Percentiles rank a stretch among this genome's conserved stretches.
Conservation (phyloP, 768 basidiomycete genomes). For the Russula ochroleuca region DNA sequence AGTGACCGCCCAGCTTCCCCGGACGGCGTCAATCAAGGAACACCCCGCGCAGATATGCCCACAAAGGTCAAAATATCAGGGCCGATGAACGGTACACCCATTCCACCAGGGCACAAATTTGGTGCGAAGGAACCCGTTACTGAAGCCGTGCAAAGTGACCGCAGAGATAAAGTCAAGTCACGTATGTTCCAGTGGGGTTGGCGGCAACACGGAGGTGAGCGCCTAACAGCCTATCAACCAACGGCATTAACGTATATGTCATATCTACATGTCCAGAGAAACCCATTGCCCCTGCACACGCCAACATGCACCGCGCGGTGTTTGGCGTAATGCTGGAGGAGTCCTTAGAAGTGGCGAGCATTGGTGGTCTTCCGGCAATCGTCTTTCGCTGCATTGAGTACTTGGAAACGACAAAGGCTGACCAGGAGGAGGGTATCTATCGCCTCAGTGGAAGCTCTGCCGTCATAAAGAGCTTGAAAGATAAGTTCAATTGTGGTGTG, state of each 20-base stretch:
- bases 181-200: constrained; percentile 87
- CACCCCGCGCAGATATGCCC: constrained; percentile 44
- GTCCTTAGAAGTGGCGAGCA: constrained; percentile 81
- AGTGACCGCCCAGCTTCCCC: constrained; percentile 37
- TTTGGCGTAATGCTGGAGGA: constrained; percentile 88
- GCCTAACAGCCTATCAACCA: neutral
- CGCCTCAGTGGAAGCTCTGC: constrained; percentile 91
- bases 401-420: constrained; percentile 88
- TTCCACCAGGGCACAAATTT: constrained; percentile 89
- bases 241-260: constrained; percentile 17
- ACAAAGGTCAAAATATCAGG: constrained; percentile 84
- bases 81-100: constrained; percentile 78
- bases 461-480: constrained; percentile 89
- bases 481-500: constrained; percentile 87
- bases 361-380: constrained; percentile 88
- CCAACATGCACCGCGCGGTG: constrained; percentile 60
- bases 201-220: constrained; percentile 46
- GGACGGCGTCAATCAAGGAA: constrained; percentile 48
- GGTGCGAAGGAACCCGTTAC: constrained; percentile 64
- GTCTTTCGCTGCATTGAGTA: constrained; percentile 96
- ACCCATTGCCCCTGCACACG: constrained; percentile 32
- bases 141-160: constrained; percentile 29
- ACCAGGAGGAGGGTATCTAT: constrained; percentile 97
- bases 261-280: constrained; percentile 34
- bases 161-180: constrained; percentile 90